Conservation (phyloP, 495 filamentous ascomycete genomes). For the Neurospora intermedia region DNA sequence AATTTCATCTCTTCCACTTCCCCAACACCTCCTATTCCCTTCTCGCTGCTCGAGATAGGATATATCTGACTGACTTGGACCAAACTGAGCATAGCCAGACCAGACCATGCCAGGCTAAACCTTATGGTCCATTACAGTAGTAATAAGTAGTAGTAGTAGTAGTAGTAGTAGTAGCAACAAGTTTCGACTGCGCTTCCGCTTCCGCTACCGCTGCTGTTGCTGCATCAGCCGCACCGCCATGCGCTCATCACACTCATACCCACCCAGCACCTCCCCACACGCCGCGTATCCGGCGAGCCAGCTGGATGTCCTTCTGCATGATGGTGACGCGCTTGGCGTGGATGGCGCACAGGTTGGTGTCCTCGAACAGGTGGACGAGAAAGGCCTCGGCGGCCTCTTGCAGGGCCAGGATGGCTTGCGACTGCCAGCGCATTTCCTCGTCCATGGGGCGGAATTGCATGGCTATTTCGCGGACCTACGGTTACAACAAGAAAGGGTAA, state of each 20-base stretch:
- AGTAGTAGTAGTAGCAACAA: background rate
- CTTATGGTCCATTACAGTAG: background rate
- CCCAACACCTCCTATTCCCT: background rate
- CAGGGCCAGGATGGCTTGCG: constrained; percentile 76
- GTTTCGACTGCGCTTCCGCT: background rate
- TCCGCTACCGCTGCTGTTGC: background rate
- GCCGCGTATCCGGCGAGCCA: constrained; percentile 71
- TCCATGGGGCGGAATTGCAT: constrained; percentile 38
- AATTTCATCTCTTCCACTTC: background rate
- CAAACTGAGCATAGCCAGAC: background rate
- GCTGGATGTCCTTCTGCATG: constrained; percentile 93
- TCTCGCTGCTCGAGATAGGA: background rate
- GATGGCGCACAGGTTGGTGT: constrained; percentile 89
- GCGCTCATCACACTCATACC: constrained; percentile 7
- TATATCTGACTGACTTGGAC: background rate
- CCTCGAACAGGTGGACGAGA: constrained; percentile 88
- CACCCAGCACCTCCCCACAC: constrained; percentile 41
- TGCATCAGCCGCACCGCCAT: background rate
- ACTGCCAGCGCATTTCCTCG: constrained; percentile 76
- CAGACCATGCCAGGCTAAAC: background rate
- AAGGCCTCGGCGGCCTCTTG: constrained; percentile 92
- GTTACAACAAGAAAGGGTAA: background rate
- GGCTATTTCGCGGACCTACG: constrained; percentile 75
- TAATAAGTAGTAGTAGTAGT: background rate
- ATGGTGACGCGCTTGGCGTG: constrained; percentile 95